A percentile compares a stretch with the other conserved stretches of the same genome.
Conservation (phyloP, 495 filamentous ascomycete species). For the Beverwykella pulmonaria region DNA sequence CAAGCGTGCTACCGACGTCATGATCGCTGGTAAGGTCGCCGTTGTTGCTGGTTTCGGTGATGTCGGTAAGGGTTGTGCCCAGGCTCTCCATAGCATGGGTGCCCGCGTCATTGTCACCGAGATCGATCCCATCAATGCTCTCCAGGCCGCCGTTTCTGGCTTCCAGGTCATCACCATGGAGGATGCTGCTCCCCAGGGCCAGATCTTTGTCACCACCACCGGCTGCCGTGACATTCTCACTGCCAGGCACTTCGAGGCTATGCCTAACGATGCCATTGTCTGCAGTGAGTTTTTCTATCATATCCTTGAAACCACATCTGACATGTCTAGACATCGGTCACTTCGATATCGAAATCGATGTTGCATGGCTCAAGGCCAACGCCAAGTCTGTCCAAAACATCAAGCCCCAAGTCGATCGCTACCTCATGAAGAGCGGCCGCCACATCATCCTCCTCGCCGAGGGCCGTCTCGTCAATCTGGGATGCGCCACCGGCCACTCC, state of each 20-base stretch:
- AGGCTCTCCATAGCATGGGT: conserved; percentile 95
- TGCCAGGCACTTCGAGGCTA: conserved; percentile 89
- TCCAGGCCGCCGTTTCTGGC: conserved; percentile 96
- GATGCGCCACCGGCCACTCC: conserved; percentile 98
- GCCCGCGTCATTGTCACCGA: conserved; percentile 96
- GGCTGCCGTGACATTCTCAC: conserved; percentile 97
- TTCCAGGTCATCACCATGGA: conserved; percentile 98
- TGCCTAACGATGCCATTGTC: conserved; percentile 98
- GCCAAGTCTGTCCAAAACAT: conserved; percentile 91
- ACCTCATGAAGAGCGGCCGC: conserved; percentile 87
- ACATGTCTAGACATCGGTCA: conserved; percentile 83
- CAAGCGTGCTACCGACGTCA: conserved; percentile 99
- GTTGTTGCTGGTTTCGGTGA: conserved; percentile 98
- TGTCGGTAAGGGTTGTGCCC: conserved; percentile 97
- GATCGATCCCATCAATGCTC: conserved; percentile 98
- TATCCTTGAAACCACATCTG: neutral
- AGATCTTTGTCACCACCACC: conserved; percentile 99
- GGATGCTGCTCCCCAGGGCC: conserved; percentile 79
- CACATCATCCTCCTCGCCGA: conserved; percentile 98
- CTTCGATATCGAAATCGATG: conserved; percentile 99
- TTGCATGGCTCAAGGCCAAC: conserved; percentile 99
- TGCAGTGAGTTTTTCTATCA: conserved; percentile 68
- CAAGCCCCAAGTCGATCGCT: conserved; percentile 99
- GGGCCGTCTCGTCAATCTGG: conserved; percentile 97
- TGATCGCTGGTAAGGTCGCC: conserved; percentile 98